Evolutionary conservation across 139 green algal genomes (phyloP), one percentile per base, ranked within the genome.

Genomic region (Deuterostichococcus epilithicus): DNA sequence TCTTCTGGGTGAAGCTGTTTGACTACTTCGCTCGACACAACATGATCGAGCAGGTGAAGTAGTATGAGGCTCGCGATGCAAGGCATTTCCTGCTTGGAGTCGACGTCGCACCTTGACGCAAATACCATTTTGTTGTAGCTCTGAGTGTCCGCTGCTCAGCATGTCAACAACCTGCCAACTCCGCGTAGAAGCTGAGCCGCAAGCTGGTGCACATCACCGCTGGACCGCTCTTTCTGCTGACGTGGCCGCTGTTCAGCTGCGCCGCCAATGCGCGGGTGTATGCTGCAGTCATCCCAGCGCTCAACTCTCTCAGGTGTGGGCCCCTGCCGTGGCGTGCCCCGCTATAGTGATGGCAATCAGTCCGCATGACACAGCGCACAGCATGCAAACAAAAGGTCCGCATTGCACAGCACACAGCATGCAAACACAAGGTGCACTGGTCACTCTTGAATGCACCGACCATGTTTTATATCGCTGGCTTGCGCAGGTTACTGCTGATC

Each of bases 151-250:
- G 15, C 18, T 60, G 13, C 18, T 67, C 25, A 67, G 59, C 13
- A n/a, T 10, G 25, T n/a, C 59, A 67, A 34, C 13, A 67, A 32
- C 20, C 26, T 67, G 59, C 25, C 59, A 32, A 37, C 28, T 2
- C 30, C 33, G 6, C 52, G 76, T 85, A 95, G 89, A 98, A 95
- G 35, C 78, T 97, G 34, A 94, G 85, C 72, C 87, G 94, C 35
- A 98, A 98, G 85, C 81, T 98, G 73, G 92, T 98, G 45, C 95
- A 98, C 86, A 95, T 90, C 32, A 92, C 91, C 2, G 86, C 92
- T 1, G 95, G 94, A 0, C 94, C 95, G 0, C 75, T 97, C 6
- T 97, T 96, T 70, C 44, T 95, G 26, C 70, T 96, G 23, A 92
- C 78, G 32, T 98, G 94, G 94, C 84, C 88, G 28, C 76, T 98